Base-by-base conservation (phyloP, 352 stramenopile genomes). In the Phytophthora rubi region DNA sequence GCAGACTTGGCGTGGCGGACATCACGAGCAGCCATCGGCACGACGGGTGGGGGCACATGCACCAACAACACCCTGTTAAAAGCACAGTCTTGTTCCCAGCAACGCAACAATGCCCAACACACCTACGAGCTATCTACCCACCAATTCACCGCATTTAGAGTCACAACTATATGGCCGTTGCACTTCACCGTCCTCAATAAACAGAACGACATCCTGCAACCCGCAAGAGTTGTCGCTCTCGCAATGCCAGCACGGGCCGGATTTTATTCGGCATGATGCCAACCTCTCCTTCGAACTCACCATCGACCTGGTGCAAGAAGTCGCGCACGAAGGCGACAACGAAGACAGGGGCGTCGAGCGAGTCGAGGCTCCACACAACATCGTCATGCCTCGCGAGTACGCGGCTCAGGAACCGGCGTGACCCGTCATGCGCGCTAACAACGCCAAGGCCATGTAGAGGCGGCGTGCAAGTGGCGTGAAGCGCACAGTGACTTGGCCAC, bases 121-220 rank as follows among this genome's bases (percentile, higher is more conserved):
- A 53, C 57, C 52, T 54, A 35, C 33, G 57, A 61, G 44, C 51
- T 47, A 3, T 57, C 49, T 65, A 23, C 16, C 15, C 42, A 33
- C 56, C 53, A 54, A 21, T 30, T 30, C 13, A 9, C 16, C 37
- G 13, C 5, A 9, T 8, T 6, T 30, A 28, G 21, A 10, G 23
- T 21, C 21, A 16, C 51, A 35, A 37, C 68, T 39, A 53, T 35
- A 6, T 37, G 26, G 59, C 13, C 53, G n/a, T 18, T 55, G n/a
- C 23, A 30, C 2, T 30, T 30, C 26, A 30, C 26, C 26, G 26
- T 30, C 26, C 26, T 30, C 26, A 30, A 30, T 57, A 37, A 35
- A 30, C 26, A 89, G 87, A 79, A 77, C 81, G 15, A 75, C 87
- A 33, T 89, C 79, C 8, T 82, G 84, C 77, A 83, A 68, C 42